A percentile compares a stretch with the other conserved stretches of the same genome.
phyloP scores from a whole-genome alignment of 176 grass and related monocot species.

The Avena insularis region DNA sequence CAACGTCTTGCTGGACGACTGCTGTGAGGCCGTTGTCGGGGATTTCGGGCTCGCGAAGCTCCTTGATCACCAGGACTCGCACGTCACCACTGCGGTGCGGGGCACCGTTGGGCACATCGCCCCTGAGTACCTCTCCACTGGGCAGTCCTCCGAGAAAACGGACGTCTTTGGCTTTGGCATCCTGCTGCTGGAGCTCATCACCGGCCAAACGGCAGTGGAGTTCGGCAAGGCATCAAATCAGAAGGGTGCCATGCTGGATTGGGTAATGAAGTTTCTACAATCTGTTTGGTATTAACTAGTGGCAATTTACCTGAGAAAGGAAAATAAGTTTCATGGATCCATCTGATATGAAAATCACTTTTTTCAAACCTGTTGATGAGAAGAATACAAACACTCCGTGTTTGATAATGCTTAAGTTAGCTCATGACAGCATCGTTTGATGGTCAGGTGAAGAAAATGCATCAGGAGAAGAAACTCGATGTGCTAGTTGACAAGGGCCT shows the following conservation, averaged over 20 bases:
- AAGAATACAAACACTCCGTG: background rate
- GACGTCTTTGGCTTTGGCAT: constrained; percentile 98
- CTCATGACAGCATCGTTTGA: background rate
- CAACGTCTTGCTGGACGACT: constrained; percentile 89
- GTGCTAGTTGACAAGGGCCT: constrained; percentile 80
- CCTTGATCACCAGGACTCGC: constrained; percentile 85
- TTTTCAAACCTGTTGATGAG: background rate
- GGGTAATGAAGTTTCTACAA: constrained; percentile 58
- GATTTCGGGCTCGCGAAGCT: constrained; percentile 95
- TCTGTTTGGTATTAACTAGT: background rate
- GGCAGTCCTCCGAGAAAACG: constrained; percentile 93
- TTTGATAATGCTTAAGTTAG: background rate
- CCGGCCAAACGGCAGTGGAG: constrained; percentile 79
- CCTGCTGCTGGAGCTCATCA: constrained; percentile 88
- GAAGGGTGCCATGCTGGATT: constrained; percentile 96
- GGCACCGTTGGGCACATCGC: constrained; percentile 97
- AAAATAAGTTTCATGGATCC: background rate
- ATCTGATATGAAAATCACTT: background rate
- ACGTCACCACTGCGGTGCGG: constrained; percentile 87
- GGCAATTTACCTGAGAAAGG: background rate
- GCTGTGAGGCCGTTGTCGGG: constrained; percentile 83
- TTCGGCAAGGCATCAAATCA: constrained; percentile 92
- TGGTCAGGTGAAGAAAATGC: constrained; percentile 96
- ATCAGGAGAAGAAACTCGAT: constrained; percentile 92
- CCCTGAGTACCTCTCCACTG: constrained; percentile 91